Conservation (phyloP, 129 eudicot species). For the Ambrosia trifida region DNA sequence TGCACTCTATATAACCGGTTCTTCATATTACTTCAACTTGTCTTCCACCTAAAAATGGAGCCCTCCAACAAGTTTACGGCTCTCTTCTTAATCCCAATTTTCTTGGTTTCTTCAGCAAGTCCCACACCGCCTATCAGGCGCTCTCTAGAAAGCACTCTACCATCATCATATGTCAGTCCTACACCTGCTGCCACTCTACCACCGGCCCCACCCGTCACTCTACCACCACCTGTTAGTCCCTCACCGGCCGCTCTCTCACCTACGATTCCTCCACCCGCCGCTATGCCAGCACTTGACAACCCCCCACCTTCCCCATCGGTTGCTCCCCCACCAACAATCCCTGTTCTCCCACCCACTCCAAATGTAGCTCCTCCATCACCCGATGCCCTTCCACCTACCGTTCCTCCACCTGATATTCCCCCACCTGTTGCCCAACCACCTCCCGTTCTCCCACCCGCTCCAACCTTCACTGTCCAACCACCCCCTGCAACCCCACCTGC, state of each 20-base stretch:
- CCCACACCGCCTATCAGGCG: not conserved
- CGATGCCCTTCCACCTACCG: not conserved
- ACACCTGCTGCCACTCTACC: no score
- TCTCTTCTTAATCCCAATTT: slow-evolving; percentile 57
- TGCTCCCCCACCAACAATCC: not conserved
- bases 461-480: no score
- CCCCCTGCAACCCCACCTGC: no score
- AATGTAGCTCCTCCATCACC: no score
- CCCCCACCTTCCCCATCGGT: not conserved
- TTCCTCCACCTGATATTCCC: slow-evolving; percentile 18
- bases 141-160: no score
- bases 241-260: no score
- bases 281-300: no score
- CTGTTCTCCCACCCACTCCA: no score
- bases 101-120: slow-evolving; percentile 47
- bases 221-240: no score
- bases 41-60: slow-evolving; percentile 31
- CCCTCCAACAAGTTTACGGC: slow-evolving; percentile 49
- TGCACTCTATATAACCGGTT: slow-evolving; percentile 34
- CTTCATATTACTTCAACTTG: slow-evolving; percentile 10
- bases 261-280: no score
- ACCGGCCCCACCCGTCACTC: no score
- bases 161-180: no score
- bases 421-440: slow-evolving; percentile 25
- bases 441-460: not conserved